Evolutionary conservation across 306 rosid genomes (phyloP), one percentile per base, ranked within the genome.

Genomic region (Hippophae rhamnoides): DNA sequence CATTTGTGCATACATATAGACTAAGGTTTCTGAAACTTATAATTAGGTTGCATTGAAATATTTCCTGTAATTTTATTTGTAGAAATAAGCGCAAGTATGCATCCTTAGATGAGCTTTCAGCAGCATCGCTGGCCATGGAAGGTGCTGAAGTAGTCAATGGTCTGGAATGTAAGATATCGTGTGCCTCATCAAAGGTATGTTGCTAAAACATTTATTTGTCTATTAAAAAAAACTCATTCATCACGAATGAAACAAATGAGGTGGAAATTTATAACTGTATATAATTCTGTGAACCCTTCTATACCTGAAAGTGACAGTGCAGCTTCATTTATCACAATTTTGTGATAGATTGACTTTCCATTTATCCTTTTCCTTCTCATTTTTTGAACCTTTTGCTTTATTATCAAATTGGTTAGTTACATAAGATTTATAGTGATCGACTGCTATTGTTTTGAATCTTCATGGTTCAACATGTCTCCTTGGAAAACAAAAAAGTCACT

Each of bases 121-220:
- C 89, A 13, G 65, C 69, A 38, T 62, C 80, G 67, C 44, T 54
- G 46, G 88, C 82, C 66, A 85, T 85, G 95, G 96, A 87, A 62
- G 93, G 89, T 57, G 87, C 80, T 61, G 63, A 78, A 66, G 66
- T 84, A 52, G 70, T 77, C 59, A 88, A 93, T 72, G 99, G 99
- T 66, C 79, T 93, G 81, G 99, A 93, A 80, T 88, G 99, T 69
- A 93, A 93, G 86, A 82, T 88, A 66, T 79, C 95, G 73, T 93
- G 99, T 82, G 86, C 50, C 78, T 82, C 97, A 52, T 92, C 89
- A 47, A 92, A 92, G 98, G 98, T 92, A 69, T 62, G 76, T 60
- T 8, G 60, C 65, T 41, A 18, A 18, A 18, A 18, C 23, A 18
- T 18, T 18, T 18, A 18, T 18, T 18, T 18, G 23, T 18, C 23